Percentiles rank a stretch among this genome's conserved stretches.
These are phyloP conservation scores for Rachicladosporium sp. DNA, from an alignment of 2,329 filamentous ascomycete genomes.

Conservation along the genomic window DNA sequence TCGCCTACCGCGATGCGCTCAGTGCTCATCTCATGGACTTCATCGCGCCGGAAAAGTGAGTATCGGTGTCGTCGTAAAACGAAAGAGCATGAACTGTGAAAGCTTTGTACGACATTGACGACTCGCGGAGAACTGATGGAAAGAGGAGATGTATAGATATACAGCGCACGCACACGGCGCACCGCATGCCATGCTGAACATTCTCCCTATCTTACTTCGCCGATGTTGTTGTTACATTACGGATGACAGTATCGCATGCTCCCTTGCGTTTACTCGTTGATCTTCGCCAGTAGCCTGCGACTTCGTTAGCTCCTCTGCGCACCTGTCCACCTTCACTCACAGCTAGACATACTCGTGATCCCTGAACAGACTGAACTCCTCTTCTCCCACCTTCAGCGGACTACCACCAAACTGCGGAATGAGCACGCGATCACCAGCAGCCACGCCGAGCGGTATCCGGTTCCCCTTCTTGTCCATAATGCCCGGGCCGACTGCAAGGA, in stretches of 20 bases:
- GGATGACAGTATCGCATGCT: neutral
- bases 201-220: too few relatives aligned
- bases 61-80: too few relatives aligned
- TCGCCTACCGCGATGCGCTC: too few relatives aligned
- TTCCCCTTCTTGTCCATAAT: slow-evolving; percentile 79
- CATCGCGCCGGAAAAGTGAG: too few relatives aligned
- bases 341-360: slow-evolving; percentile 73
- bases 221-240: too few relatives aligned
- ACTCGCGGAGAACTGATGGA: too few relatives aligned
- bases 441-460: slow-evolving; percentile 71
- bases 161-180: too few relatives aligned
- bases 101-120: too few relatives aligned
- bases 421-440: slow-evolving; percentile 78
- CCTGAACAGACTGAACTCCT: slow-evolving; percentile 91
- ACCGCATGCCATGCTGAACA: too few relatives aligned
- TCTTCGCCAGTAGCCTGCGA: slow-evolving; percentile 86
- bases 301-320: slow-evolving; percentile 9
- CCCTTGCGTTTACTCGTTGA: slow-evolving; percentile 66
- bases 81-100: too few relatives aligned
- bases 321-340: neutral
- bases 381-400: slow-evolving; percentile 92
- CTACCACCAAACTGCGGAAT: slow-evolving; percentile 94
- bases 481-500: slow-evolving; percentile 88
- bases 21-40: too few relatives aligned
- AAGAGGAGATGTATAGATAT: too few relatives aligned